phyloP scores from a whole-genome alignment of 1,139 yeast genomes.

The Yamadazyma oceani region DNA sequence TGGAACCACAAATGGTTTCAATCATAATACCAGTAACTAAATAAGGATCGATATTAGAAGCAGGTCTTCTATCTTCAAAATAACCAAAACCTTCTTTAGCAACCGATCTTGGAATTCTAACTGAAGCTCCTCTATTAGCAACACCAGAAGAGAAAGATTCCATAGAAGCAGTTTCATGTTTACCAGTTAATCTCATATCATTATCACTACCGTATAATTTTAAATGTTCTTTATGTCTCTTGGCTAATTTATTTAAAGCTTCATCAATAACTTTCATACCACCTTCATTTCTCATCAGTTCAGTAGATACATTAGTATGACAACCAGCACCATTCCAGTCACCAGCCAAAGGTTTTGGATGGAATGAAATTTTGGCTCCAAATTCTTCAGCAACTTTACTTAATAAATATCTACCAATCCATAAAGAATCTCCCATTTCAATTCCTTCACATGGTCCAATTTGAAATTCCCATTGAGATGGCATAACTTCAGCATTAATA shows the following conservation, averaged over 20 bases:
- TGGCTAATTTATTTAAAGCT: constrained; percentile 90
- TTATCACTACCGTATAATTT: constrained; percentile 94
- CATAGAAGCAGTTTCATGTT: constrained; percentile 97
- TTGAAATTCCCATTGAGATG: constrained; percentile 99
- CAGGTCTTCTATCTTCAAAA: constrained; percentile 99
- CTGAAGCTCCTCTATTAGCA: constrained; percentile 99
- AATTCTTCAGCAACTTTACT: constrained; percentile 97
- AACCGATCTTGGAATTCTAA: constrained; percentile 97
- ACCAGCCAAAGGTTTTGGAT: constrained; percentile 98
- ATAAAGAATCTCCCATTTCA: constrained; percentile 93
- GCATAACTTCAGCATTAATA: constrained; percentile 99
- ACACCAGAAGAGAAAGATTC: constrained; percentile 92
- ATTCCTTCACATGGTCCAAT: constrained; percentile 98
- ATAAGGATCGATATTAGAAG: constrained; percentile 98
- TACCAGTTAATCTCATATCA: constrained; percentile 93
- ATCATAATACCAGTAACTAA: constrained; percentile 97
- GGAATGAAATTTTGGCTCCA: constrained; percentile 97
- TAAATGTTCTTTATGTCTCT: constrained; percentile 97
- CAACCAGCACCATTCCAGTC: constrained; percentile 99
- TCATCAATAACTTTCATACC: constrained; percentile 93
- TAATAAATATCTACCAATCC: constrained; percentile 92
- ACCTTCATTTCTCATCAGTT: constrained; percentile 87
- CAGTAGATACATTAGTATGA: constrained; percentile 97
- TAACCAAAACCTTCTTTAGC: constrained; percentile 98
- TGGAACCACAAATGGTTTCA: constrained; percentile 94